Base-by-base conservation (phyloP, 169 alveolate genomes). In the Plasmodium inui region DNA sequence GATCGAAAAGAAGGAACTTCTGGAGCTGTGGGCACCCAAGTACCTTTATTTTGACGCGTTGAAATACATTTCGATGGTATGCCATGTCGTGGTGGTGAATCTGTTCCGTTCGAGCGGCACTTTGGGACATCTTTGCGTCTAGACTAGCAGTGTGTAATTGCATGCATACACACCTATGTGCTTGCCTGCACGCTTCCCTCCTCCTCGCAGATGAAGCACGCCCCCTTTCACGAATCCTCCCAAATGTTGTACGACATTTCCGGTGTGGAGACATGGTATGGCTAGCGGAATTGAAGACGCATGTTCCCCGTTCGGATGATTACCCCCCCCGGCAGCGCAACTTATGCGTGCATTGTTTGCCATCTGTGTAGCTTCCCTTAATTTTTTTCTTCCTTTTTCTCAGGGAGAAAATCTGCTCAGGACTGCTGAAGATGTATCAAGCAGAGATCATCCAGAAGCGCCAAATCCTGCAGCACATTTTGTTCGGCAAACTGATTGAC, bases 231-330 rank as follows among this genome's bases (percentile, higher is more conserved):
- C 44, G 99, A 98, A 91, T 96, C 98, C 53, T 97, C 99, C 12
- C 99, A 99, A 53, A 98, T 98, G 97, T 97, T 98, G 32, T 97
- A 98, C 95, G 98, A 97, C 73, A 98, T 98, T 44, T 95, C 98
- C 44, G 98, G 97, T 34, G 98, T 98, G 9, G 94, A 96, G 70
- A 92, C 96, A 57, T 96, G 97, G 97, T 85, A 73, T 46, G 26
- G 57, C 57, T 12, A 46, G 57, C 57, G 57, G n/a, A 46, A 46
- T 46, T 46, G 6, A n/a, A 46, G 3, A 26, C 61, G 8, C 6
- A 3, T 50, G 26, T 50, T 67, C 76, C 1, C 37, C 41, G 41
- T 5, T 67, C 37, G 22, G 12, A 4, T 3, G 30, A 67, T 67
- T 28, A 0, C 0, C 37, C 76, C 74, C 28, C n/a, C n/a, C 41